A percentile compares a stretch with the other conserved stretches of the same genome.
Evolutionary conservation across 202 grass and related monocot species (phyloP).

Genomic region (Dendrocalamus latiflorus): DNA sequence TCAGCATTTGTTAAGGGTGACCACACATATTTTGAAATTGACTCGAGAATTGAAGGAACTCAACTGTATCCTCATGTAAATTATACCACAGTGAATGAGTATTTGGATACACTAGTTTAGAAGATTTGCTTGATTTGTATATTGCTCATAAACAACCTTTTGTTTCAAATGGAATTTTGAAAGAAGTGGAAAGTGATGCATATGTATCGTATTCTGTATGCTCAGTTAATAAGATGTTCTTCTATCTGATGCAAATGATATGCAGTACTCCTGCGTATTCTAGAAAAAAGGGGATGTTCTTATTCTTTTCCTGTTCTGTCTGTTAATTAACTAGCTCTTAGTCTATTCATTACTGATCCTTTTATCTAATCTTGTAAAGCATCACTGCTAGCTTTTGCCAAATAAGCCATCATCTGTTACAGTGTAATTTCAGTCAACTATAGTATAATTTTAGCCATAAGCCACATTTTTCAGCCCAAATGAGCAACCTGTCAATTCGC

Average conservation of each 20-base stretch:
- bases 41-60: conserved; percentile 52
- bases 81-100: conserved; percentile 55
- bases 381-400: background rate
- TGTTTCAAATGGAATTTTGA: conserved; percentile 5
- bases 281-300: background rate
- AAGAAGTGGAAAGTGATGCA: conserved; percentile 3
- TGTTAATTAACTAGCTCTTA: conserved; percentile 6
- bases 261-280: too few relatives aligned
- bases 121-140: conserved; percentile 24
- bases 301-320: background rate
- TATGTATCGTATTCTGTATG: background rate
- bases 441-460: too few relatives aligned
- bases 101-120: conserved; percentile 61
- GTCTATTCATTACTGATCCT: background rate
- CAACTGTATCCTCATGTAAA: conserved; percentile 73
- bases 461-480: too few relatives aligned
- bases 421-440: too few relatives aligned
- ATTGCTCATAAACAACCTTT: conserved; percentile 22
- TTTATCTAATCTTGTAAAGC: background rate
- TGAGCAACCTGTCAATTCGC: too few relatives aligned
- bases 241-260: background rate
- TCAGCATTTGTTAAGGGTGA: conserved; percentile 84
- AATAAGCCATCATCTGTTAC: too few relatives aligned
- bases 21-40: conserved; percentile 75
- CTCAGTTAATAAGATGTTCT: background rate